Conservation (phyloP, 495 filamentous ascomycete species). For the Chaetomium tenue region DNA sequence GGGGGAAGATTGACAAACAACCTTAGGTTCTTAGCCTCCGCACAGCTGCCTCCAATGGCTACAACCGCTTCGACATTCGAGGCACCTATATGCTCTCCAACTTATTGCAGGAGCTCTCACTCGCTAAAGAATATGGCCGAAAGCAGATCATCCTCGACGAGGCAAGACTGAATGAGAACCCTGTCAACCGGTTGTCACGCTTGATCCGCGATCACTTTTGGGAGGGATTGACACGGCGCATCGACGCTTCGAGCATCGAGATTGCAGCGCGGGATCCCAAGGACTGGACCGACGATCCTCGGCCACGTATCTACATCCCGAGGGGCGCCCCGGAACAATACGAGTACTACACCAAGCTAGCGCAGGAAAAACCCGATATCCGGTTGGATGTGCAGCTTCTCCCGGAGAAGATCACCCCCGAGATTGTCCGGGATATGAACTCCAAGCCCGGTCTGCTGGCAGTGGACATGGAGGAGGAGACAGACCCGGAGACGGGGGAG, state of each 20-base stretch:
- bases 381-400: conserved; percentile 82
- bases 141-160: conserved; percentile 85
- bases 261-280: conserved; percentile 83
- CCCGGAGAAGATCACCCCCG: conserved; percentile 67
- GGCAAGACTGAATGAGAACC: conserved; percentile 84
- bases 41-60: conserved; percentile 82
- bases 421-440: conserved; percentile 70
- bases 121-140: conserved; percentile 81
- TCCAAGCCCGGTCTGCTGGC: conserved; percentile 84
- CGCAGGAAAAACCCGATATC: conserved; percentile 70
- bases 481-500: conserved; percentile 62
- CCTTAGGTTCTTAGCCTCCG: conserved; percentile 65
- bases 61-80: conserved; percentile 78
- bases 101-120: conserved; percentile 85
- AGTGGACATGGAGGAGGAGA: conserved; percentile 76
- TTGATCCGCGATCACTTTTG: conserved; percentile 88
- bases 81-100: conserved; percentile 97
- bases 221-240: conserved; percentile 79
- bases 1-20: background rate
- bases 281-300: conserved; percentile 83
- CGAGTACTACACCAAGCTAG: conserved; percentile 79
- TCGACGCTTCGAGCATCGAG: conserved; percentile 85
- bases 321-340: conserved; percentile 79
- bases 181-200: conserved; percentile 78
- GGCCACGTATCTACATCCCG: conserved; percentile 90